These are phyloP conservation scores for Postia placenta DNA, from an alignment of 768 basidiomycete genomes.

Conservation along the genomic window DNA sequence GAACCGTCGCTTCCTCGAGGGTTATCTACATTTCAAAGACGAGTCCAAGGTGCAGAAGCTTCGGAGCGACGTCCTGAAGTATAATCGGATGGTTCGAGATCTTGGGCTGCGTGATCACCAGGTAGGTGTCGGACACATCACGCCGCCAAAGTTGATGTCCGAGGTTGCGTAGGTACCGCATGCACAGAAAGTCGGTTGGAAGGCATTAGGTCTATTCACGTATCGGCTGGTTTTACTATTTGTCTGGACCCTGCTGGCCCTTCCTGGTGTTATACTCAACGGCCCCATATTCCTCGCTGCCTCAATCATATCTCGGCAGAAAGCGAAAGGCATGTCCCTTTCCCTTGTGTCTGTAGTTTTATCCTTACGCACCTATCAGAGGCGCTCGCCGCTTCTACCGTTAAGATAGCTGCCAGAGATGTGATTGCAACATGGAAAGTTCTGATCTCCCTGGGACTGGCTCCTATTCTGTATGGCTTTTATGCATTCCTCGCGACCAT, in stretches of 20 bases:
- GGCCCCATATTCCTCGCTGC: conserved; percentile 91
- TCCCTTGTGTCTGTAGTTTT: not conserved
- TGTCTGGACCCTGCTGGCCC: conserved; percentile 77
- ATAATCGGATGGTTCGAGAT: conserved; percentile 84
- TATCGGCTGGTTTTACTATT: conserved; percentile 77
- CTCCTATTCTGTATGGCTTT: conserved; percentile 77
- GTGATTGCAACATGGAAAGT: conserved; percentile 99
- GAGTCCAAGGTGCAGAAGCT: conserved; percentile 84
- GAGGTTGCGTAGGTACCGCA: conserved; percentile 67
- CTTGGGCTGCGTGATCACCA: conserved; percentile 94
- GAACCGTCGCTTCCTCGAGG: conserved; percentile 88
- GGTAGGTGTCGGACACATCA: conserved; percentile 31
- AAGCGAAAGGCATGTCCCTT: conserved; percentile 66
- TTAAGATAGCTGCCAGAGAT: conserved; percentile 94
- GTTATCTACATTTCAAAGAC: conserved; percentile 88
- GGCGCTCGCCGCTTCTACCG: conserved; percentile 90
- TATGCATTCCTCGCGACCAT: conserved; percentile 79
- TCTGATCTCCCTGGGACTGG: conserved; percentile 85
- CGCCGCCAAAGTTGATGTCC: too few relatives aligned
- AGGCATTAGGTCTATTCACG: conserved; percentile 73
- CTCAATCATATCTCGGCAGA: conserved; percentile 78
- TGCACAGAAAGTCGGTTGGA: conserved; percentile 82
- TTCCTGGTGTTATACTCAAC: conserved; percentile 89
- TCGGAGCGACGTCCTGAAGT: conserved; percentile 74
- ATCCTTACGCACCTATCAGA: conserved; percentile 38